phyloP scores from a whole-genome alignment of 2,329 filamentous ascomycete species.

The Sclerotinia trifoliorum region DNA sequence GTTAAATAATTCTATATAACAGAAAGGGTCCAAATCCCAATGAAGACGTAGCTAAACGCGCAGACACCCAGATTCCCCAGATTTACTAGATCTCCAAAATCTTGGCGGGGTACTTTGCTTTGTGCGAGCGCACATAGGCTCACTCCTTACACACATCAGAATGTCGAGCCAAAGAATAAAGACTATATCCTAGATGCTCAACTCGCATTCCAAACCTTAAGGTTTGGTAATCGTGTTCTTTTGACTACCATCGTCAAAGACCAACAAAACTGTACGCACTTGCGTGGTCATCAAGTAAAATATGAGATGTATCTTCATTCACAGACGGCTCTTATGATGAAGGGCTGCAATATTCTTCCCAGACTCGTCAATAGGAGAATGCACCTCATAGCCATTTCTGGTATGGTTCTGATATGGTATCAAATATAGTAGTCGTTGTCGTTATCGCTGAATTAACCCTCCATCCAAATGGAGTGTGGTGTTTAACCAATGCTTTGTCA shows the following conservation, averaged over 20 bases:
- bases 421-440: not conserved
- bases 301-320: not conserved
- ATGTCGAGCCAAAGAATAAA: not conserved
- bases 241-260: not conserved
- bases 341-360: not conserved
- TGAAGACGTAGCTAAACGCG: not conserved
- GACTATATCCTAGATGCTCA: fast-evolving
- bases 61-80: not conserved
- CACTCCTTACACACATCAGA: not conserved
- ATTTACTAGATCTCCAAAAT: not conserved
- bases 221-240: not conserved
- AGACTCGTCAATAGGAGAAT: no score
- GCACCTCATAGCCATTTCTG: not conserved
- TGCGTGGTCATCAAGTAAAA: not conserved
- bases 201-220: not conserved
- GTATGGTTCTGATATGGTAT: no score
- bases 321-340: no score
- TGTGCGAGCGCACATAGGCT: not conserved
- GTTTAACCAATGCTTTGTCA: slow-evolving; percentile 2
- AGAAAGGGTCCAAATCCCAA: not conserved
- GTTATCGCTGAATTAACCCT: not conserved
- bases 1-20: not conserved
- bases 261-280: not conserved
- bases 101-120: not conserved
- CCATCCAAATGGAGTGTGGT: not conserved